Evolutionary conservation across 139 green algal genomes (phyloP), one percentile per base, ranked within the genome.

Genomic region (Coelastrella sp.): DNA sequence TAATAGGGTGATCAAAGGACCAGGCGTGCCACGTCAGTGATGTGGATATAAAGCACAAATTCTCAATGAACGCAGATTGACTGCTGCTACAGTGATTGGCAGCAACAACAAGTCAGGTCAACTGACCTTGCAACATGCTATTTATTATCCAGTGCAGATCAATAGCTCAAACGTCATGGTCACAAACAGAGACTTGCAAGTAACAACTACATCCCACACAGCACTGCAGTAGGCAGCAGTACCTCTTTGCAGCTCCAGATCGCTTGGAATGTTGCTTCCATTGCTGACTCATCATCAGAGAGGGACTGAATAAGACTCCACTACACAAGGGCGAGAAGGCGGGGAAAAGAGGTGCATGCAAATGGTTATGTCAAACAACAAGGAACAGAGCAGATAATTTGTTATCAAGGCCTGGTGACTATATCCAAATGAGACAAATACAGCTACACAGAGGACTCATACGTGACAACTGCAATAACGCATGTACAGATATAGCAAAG

Each of bases 171-270:
- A n/a, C n/a, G n/a, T n/a, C n/a, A n/a, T n/a, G n/a, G n/a, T n/a
- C n/a, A n/a, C n/a, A n/a, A n/a, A n/a, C n/a, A n/a, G n/a, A n/a
- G n/a, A n/a, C n/a, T n/a, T n/a, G n/a, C n/a, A n/a, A n/a, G n/a
- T n/a, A n/a, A n/a, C n/a, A n/a, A n/a, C n/a, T n/a, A n/a, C n/a
- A n/a, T n/a, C n/a, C n/a, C n/a, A n/a, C n/a, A n/a, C n/a, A n/a
- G n/a, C n/a, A n/a, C 45, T 1, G 45, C 11, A 57, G 11, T 9
- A 15, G 41, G 25, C 30, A 60, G 21, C 19, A 57, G 68, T 63
- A 94, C 93, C 89, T 98, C 95, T 71, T 98, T 98, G 59, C 96
- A 85, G 64, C 89, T 93, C 95, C 95, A 98, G 35, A 91, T 85
- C 41, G 81, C 79, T 27, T 89, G 83, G 79, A 98, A 98, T 23